Percentiles rank a stretch among this genome's conserved stretches.
Evolutionary conservation across 2,329 filamentous ascomycete genomes (phyloP).

Genomic region (Podosphaera aphanis): DNA sequence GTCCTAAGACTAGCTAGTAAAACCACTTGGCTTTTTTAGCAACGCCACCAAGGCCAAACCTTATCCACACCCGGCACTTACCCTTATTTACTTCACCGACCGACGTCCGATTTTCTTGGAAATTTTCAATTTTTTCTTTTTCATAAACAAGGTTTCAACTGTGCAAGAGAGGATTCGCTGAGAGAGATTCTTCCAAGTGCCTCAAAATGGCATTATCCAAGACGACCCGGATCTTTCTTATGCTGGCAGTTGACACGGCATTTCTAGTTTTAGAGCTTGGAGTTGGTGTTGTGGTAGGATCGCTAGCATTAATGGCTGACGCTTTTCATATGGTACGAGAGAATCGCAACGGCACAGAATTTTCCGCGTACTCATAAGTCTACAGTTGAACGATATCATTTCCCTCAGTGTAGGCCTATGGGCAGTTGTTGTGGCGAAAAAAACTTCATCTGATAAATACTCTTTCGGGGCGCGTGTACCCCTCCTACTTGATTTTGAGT

Average conservation of each 20-base stretch:
- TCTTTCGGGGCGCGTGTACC: conserved; percentile 59
- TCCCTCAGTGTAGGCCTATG: conserved; percentile 80
- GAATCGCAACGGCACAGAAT: background rate
- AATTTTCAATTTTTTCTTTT: too few relatives aligned
- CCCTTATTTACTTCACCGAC: too few relatives aligned
- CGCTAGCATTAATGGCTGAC: conserved; percentile 81
- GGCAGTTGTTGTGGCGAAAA: conserved; percentile 76
- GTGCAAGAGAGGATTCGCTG: too few relatives aligned
- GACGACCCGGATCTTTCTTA: conserved; percentile 71
- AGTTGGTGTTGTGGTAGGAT: conserved; percentile 68
- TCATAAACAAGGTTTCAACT: too few relatives aligned
- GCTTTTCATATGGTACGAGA: conserved; percentile 79
- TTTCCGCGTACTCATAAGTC: background rate
- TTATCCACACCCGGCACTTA: too few relatives aligned
- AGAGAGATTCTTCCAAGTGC: conserved; percentile 1
- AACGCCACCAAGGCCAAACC: too few relatives aligned
- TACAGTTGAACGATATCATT: conserved; percentile 87
- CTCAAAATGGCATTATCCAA: conserved; percentile 67
- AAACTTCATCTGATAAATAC: conserved; percentile 70
- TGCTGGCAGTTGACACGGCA: conserved; percentile 67
- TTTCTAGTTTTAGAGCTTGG: conserved; percentile 85
- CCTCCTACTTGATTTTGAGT: background rate
- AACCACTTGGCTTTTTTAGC: too few relatives aligned
- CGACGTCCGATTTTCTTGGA: too few relatives aligned
- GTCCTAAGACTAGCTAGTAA: too few relatives aligned